Evolutionary conservation across 2,329 filamentous ascomycete genomes (phyloP).

Genomic region (Colletotrichum scovillei): DNA sequence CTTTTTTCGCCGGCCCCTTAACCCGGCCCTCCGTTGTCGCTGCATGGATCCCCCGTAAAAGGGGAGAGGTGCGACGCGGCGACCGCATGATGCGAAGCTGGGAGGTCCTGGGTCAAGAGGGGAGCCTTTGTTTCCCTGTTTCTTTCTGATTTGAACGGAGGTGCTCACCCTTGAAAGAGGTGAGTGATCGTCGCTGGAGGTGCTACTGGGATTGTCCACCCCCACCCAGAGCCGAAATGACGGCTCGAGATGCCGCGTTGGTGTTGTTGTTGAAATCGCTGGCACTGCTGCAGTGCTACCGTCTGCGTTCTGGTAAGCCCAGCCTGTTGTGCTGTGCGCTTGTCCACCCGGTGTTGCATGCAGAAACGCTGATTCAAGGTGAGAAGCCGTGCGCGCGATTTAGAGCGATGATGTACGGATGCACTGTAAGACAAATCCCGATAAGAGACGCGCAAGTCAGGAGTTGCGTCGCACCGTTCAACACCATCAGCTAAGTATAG

Average conservation of each 20-base stretch:
- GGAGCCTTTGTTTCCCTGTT: constrained; percentile 25
- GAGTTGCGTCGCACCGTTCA: background rate
- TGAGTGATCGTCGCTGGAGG: constrained; percentile 16
- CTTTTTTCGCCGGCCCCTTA: constrained; percentile 22
- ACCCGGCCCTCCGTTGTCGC: constrained; percentile 26
- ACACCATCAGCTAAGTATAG: background rate
- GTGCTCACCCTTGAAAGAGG: constrained; percentile 6
- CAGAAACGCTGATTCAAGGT: constrained; percentile 2
- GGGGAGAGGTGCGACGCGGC: constrained; percentile 21
- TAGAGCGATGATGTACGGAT: background rate
- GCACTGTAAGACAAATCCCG: background rate
- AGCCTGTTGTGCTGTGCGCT: background rate
- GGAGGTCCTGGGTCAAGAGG: constrained; percentile 10
- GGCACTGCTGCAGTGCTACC: no score
- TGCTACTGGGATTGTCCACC: background rate
- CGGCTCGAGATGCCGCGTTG: constrained; percentile 8
- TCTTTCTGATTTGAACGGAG: constrained; percentile 28
- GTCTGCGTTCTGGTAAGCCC: background rate
- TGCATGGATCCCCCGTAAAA: constrained; percentile 29
- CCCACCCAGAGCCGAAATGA: constrained; percentile 27
- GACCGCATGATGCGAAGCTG: constrained; percentile 18
- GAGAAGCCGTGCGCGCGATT: background rate
- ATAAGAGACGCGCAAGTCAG: constrained; percentile 14
- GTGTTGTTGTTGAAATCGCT: background rate
- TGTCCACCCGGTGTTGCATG: background rate